Percentiles rank a stretch among this genome's conserved stretches.
phyloP scores from a whole-genome alignment of 202 grass and related monocot genomes.

The Hordeum pubiflorum region DNA sequence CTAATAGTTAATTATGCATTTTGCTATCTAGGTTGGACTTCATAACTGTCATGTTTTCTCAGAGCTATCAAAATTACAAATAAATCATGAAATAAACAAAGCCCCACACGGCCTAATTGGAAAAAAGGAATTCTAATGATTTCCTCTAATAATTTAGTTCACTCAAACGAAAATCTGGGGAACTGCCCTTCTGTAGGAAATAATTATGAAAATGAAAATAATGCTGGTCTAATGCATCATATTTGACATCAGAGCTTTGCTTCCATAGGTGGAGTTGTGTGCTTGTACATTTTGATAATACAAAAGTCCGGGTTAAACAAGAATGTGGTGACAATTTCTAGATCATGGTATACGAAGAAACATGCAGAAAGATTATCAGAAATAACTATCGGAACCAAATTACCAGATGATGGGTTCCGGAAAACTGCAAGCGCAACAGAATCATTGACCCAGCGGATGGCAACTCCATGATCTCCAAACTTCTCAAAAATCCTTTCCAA shows the following conservation, averaged over 20 bases:
- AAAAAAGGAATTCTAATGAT: neutral
- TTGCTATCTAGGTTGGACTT: neutral
- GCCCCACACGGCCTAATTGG: neutral
- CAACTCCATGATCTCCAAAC: constrained; percentile 50
- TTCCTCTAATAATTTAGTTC: neutral
- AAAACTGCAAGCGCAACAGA: constrained; percentile 82
- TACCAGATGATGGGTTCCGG: constrained; percentile 64
- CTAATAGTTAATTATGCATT: neutral
- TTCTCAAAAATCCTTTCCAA: constrained; percentile 74
- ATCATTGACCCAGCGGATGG: constrained; percentile 85
- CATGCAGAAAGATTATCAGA: neutral
- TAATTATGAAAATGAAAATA: neutral
- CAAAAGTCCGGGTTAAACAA: neutral
- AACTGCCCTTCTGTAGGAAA: neutral
- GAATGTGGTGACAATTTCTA: neutral
- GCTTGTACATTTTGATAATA: neutral
- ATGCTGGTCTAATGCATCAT: neutral
- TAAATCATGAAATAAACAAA: neutral
- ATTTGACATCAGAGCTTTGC: neutral
- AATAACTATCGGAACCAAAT: constrained; percentile 13
- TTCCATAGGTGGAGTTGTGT: neutral
- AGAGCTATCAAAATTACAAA: neutral
- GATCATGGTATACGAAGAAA: neutral
- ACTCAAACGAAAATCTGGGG: neutral
- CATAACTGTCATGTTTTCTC: neutral